phyloP scores from a whole-genome alignment of 805 yeast genomes.

The Saccharomycopsis lassenensis region DNA sequence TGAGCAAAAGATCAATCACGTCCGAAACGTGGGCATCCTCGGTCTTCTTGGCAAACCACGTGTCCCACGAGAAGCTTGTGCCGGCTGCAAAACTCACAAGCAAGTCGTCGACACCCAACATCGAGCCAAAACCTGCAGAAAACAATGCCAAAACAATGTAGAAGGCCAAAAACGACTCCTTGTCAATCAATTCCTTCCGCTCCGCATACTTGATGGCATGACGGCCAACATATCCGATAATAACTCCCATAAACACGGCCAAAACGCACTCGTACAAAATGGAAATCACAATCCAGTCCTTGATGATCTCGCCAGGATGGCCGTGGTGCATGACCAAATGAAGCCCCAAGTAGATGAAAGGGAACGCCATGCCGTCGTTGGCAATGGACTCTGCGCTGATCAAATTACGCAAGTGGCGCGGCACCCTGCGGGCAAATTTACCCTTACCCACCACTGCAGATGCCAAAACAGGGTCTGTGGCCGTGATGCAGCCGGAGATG shows the following conservation, averaged over 20 bases:
- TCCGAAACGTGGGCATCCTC: slow-evolving; percentile 82
- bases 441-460: slow-evolving; percentile 95
- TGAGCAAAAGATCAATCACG: slow-evolving; percentile 75
- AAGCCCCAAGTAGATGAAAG: slow-evolving; percentile 66
- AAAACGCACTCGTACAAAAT: slow-evolving; percentile 72
- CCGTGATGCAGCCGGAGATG: slow-evolving; percentile 82
- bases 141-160: slow-evolving; percentile 72
- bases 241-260: slow-evolving; percentile 65
- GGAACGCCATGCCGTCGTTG: slow-evolving; percentile 95
- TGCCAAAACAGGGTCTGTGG: slow-evolving; percentile 91
- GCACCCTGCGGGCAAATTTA: slow-evolving; percentile 80
- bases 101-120: slow-evolving; percentile 81
- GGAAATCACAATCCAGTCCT: slow-evolving; percentile 71
- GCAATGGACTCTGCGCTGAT: slow-evolving; percentile 83
- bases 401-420: slow-evolving; percentile 81
- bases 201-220: slow-evolving; percentile 70
- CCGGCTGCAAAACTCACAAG: slow-evolving; percentile 89
- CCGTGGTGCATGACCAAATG: slow-evolving; percentile 58
- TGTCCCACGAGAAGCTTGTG: slow-evolving; percentile 90
- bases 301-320: slow-evolving; percentile 54
- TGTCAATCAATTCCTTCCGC: slow-evolving; percentile 55
- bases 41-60: slow-evolving; percentile 72
- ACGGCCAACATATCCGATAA: slow-evolving; percentile 62
- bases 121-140: slow-evolving; percentile 84
- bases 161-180: slow-evolving; percentile 81